Evolutionary conservation across 352 stramenopile genomes (phyloP), one percentile per base, ranked within the genome.

Genomic region (Phytopythium montanum): DNA sequence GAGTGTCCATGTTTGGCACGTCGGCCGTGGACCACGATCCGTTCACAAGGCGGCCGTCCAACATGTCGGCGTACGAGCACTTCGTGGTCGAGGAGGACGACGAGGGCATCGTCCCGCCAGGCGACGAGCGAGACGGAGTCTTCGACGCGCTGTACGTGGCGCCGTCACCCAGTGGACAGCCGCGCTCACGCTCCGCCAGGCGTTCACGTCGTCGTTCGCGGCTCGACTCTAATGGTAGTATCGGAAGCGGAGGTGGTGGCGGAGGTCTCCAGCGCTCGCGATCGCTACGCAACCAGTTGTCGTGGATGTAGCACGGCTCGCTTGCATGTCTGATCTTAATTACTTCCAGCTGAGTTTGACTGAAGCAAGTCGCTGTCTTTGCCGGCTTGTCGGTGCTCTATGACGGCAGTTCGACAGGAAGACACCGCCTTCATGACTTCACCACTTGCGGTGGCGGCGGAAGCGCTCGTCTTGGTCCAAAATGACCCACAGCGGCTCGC

Each of bases 1-100:
- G 78, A 61, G 79, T 88, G 60, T 81, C 72, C 55, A 86, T 88
- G 79, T 88, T 86, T 52, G 79, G 79, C 62, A 81, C 64, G 10
- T 81, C 72, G 1, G 70, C 69, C 4, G 72, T 76, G 33, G 68
- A 70, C 50, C 70, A 82, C 57, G 78, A 88, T 45, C 78, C 78
- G 66, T 88, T 88, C 60, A 65, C 72, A 9, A 65, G 63, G 14
- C 75, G 73, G 6, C 66, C 61, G 42, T 57, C 53, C 25, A 71
- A 74, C 19, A 68, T 81, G 38, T 82, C 75, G 13, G 73, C 76
- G 9, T 81, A 86, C 58, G 78, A 88, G 58, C 73, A 86, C 62
- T 88, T 75, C 54, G 75, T 79, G n/a, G 65, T 84, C 38, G 75
- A 84, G 46, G 65, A 83, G 4, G 71, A 73, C 31, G 62, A 65